Conservation (phyloP, 2,329 filamentous ascomycete species). For the Colletotrichum cuscutae region DNA sequence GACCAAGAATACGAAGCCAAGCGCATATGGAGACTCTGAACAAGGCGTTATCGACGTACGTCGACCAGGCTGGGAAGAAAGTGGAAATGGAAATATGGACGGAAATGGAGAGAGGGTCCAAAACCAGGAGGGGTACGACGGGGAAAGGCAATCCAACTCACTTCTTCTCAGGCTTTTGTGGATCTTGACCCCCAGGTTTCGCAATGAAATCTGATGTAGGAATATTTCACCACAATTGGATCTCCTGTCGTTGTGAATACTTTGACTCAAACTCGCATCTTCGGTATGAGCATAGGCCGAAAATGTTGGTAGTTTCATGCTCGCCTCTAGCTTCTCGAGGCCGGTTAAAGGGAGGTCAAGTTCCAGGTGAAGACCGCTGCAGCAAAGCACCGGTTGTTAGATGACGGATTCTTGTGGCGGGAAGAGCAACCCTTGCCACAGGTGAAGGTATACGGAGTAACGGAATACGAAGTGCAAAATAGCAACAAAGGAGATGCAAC, state of each 20-base stretch:
- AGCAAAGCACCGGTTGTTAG: neutral
- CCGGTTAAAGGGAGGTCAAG: conserved; percentile 67
- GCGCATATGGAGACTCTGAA: neutral
- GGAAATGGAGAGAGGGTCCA: neutral
- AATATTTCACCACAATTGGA: conserved; percentile 69
- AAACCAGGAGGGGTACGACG: neutral
- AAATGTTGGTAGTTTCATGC: conserved; percentile 49
- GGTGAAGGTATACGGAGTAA: neutral
- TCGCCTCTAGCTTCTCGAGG: conserved; percentile 61
- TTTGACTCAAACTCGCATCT: neutral
- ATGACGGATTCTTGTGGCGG: conserved; percentile 9
- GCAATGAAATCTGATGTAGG: conserved; percentile 67
- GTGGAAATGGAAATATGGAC: neutral
- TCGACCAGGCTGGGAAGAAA: neutral
- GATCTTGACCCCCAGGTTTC: conserved; percentile 62
- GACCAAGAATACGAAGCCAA: neutral
- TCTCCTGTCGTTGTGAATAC: conserved; percentile 52
- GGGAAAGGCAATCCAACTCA: conserved; percentile 46
- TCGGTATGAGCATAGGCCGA: neutral
- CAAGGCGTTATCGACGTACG: neutral
- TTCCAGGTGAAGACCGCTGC: conserved; percentile 65
- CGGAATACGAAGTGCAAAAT: neutral
- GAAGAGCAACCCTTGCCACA: neutral
- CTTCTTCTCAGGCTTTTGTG: conserved; percentile 62
- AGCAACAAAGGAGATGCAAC: neutral